Conservation (phyloP, 2,329 filamentous ascomycete species). For the Apiospora hydei region DNA sequence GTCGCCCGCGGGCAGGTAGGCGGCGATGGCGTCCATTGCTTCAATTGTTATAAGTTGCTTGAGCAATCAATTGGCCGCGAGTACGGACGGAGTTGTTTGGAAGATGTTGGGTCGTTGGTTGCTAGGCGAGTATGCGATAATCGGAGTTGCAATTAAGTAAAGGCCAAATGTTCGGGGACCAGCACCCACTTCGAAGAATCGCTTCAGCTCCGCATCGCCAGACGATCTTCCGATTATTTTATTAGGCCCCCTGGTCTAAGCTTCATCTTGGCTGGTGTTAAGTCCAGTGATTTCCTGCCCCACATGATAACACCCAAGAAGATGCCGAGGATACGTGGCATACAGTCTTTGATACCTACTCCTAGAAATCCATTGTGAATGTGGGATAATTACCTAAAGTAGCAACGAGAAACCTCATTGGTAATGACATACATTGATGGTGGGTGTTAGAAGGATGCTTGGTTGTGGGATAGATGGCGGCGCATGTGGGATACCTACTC, state of each 20-base stretch:
- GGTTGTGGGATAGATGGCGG: not conserved
- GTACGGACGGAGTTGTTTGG: not conserved
- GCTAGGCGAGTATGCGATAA: not conserved
- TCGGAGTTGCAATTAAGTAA: not conserved
- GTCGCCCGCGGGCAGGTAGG: conserved; percentile 50
- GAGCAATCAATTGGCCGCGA: not conserved
- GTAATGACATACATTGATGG: not conserved
- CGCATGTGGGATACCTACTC: not conserved
- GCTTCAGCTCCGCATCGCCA: conserved; percentile 4
- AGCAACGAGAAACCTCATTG: not conserved
- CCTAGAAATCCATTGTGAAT: not conserved
- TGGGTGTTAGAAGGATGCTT: not conserved
- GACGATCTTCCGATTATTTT: conserved; percentile 14
- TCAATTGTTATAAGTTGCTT: not conserved
- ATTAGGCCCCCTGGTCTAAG: conserved; percentile 1
- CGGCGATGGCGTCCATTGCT: conserved; percentile 54
- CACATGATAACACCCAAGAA: not conserved
- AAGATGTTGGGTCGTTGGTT: not conserved
- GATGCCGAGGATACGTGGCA: not conserved
- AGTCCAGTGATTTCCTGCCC: not conserved
- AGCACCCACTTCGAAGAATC: conserved; percentile 11
- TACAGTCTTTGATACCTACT: not conserved
- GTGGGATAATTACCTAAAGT: not conserved
- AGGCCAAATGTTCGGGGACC: not conserved
- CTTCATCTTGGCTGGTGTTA: not conserved